phyloP scores from a whole-genome alignment of 192 early-diverging fungal genomes.

The Geosiphon pyriformis region DNA sequence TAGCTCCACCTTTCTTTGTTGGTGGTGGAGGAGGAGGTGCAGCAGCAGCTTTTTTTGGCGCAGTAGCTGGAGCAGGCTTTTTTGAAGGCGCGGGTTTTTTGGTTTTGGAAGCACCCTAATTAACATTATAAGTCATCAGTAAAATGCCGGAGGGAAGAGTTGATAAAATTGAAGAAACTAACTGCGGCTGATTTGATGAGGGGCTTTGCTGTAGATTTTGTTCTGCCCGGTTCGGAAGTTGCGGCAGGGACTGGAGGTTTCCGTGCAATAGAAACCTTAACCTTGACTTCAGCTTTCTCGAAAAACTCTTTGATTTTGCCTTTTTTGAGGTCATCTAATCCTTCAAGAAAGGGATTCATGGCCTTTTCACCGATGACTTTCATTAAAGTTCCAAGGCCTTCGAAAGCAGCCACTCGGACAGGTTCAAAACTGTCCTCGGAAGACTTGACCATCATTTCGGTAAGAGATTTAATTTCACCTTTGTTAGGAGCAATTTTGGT shows the following conservation, averaged over 20 bases:
- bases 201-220: neutral
- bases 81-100: slow-evolving; percentile 34
- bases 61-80: slow-evolving; percentile 17
- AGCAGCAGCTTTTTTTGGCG: slow-evolving; percentile 20
- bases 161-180: neutral
- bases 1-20: slow-evolving; percentile 32
- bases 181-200: slow-evolving; percentile 1
- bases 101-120: slow-evolving; percentile 17
- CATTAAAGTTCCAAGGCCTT: slow-evolving; percentile 86
- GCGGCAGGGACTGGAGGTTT: slow-evolving; percentile 31
- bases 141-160: neutral
- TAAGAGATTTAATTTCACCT: slow-evolving; percentile 69
- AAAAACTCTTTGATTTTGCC: slow-evolving; percentile 84
- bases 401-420: slow-evolving; percentile 78
- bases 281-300: slow-evolving; percentile 81
- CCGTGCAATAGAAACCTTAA: slow-evolving; percentile 49
- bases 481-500: slow-evolving; percentile 68
- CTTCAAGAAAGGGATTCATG: slow-evolving; percentile 67
- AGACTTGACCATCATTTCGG: slow-evolving; percentile 70
- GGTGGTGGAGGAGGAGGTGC: slow-evolving; percentile 33
- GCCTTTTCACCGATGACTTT: slow-evolving; percentile 78
- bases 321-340: slow-evolving; percentile 82
- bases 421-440: slow-evolving; percentile 80
- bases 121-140: neutral
- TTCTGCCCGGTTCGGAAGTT: neutral